phyloP scores from a whole-genome alignment of 2,329 filamentous ascomycete species.

The Colletotrichum eremochloae region DNA sequence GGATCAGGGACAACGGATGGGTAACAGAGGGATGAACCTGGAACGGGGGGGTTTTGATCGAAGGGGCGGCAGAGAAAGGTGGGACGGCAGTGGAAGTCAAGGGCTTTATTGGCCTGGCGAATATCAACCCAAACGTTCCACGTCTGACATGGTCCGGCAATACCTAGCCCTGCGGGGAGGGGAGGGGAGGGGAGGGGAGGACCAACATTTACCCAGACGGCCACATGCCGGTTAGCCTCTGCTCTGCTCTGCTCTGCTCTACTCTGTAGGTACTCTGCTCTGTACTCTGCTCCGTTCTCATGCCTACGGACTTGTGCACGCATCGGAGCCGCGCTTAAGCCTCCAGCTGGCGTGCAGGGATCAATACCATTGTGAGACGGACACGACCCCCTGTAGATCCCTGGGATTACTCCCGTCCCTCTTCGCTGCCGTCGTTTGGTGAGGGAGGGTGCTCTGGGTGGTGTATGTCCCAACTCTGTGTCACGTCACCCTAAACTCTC shows the following conservation, averaged over 20 bases:
- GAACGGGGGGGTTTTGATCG: background rate
- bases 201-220: background rate
- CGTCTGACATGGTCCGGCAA: slow-evolving; percentile 33
- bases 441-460: background rate
- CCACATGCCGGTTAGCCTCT: too few relatives aligned
- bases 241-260: too few relatives aligned
- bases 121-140: slow-evolving; percentile 37
- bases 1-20: background rate
- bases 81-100: slow-evolving; percentile 28
- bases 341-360: slow-evolving; percentile 40
- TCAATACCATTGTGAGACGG: slow-evolving; percentile 41
- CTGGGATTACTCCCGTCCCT: slow-evolving; percentile 1
- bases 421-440: background rate
- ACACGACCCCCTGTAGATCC: slow-evolving; percentile 31
- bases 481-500: slow-evolving; percentile 33
- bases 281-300: too few relatives aligned
- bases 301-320: background rate
- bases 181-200: too few relatives aligned
- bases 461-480: slow-evolving; percentile 22
- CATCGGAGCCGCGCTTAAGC: slow-evolving; percentile 35
- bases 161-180: slow-evolving; percentile 23
- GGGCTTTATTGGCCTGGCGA: slow-evolving; percentile 39
- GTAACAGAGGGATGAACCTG: slow-evolving; percentile 12
- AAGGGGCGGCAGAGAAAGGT: slow-evolving; percentile 19
- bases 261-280: too few relatives aligned